Base-by-base conservation (phyloP, 1,284 basidiomycete species). In the Tranzscheliella williamsii region DNA sequence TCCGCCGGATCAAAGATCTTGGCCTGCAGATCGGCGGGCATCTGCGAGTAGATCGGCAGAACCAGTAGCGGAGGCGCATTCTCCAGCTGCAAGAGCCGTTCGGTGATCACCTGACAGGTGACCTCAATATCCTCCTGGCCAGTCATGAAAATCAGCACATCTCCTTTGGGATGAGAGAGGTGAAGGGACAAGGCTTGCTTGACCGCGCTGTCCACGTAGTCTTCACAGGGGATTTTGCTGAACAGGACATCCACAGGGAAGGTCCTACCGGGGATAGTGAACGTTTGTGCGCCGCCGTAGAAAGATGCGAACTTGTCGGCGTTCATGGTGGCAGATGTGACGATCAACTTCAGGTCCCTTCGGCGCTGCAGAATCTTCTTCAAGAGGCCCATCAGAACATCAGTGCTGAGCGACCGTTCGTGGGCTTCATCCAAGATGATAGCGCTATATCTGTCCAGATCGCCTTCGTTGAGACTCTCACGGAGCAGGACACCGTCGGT, bases 261-360 rank as follows among this genome's bases (percentile, higher is more conserved):
- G 1, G 95, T 97, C 57, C 95, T 87, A 33, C 95, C 95, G 1
- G 95, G 95, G 71, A 98, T 98, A 4, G 92, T 97, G 79, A 90
- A 99, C 33, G 86, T 89, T 0, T 93, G 93, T 0, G 94, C 93
- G 67, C 88, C 89, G 37, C 93, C 94, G 68, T 95, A 98, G 79
- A 98, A 98, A 6, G 44, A 17, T 79, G 82, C 24, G 90, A 99
- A 98, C 88, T 96, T 96, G 47, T 95, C 91, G 0, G 94, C 89
- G 73, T 98, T 97, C 94, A 98, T 97, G 2, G 94, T 98, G 4
- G 94, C 94, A 2, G 94, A 97, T 1, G 94, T 97, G 24, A 98
- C 93, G 64, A 98, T 94, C 32, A 98, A 84, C 79, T 93, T 96
- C 36, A 97, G 80, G 78, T 98, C 94, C 54, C 92, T 82, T 56